Conservation (phyloP, 352 stramenopile genomes). For the Albugo candida region DNA sequence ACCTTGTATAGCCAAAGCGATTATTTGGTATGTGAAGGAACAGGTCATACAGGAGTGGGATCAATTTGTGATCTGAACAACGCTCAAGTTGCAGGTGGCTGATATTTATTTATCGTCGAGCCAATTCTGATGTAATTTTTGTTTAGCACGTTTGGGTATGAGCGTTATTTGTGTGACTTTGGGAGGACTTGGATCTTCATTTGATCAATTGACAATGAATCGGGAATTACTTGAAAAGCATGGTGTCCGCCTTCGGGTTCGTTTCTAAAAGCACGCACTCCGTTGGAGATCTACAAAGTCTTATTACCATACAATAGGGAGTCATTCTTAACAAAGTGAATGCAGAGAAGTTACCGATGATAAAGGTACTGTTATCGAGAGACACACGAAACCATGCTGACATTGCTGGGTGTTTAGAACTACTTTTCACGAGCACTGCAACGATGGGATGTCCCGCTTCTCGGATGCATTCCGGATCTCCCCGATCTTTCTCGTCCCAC, state of each 20-base stretch:
- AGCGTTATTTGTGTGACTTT: slow-evolving; percentile 65
- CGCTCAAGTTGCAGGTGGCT: slow-evolving; percentile 62
- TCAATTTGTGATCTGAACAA: slow-evolving; percentile 85
- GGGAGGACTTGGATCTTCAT: slow-evolving; percentile 61
- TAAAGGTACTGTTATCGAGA: slow-evolving; percentile 25
- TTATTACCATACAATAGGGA: slow-evolving; percentile 9
- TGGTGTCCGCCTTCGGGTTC: slow-evolving; percentile 31
- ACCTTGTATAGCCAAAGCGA: slow-evolving; percentile 73
- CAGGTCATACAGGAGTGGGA: slow-evolving; percentile 77
- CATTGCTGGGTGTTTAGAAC: slow-evolving; percentile 17
- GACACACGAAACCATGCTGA: background rate
- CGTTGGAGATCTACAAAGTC: background rate
- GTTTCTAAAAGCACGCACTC: slow-evolving; percentile 2
- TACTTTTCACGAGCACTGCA: slow-evolving; percentile 82
- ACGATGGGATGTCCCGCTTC: slow-evolving; percentile 72
- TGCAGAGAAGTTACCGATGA: slow-evolving; percentile 79
- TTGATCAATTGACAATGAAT: slow-evolving; percentile 75
- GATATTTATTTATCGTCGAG: background rate
- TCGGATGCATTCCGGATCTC: slow-evolving; percentile 76
- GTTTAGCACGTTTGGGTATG: slow-evolving; percentile 50
- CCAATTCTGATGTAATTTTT: background rate
- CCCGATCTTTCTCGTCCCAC: slow-evolving; percentile 67
- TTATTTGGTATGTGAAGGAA: slow-evolving; percentile 91
- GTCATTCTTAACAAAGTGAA: slow-evolving; percentile 82
- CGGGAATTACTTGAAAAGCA: slow-evolving; percentile 64